phyloP scores from a whole-genome alignment of 495 filamentous ascomycete genomes.

The Aspergillus avenaceus region DNA sequence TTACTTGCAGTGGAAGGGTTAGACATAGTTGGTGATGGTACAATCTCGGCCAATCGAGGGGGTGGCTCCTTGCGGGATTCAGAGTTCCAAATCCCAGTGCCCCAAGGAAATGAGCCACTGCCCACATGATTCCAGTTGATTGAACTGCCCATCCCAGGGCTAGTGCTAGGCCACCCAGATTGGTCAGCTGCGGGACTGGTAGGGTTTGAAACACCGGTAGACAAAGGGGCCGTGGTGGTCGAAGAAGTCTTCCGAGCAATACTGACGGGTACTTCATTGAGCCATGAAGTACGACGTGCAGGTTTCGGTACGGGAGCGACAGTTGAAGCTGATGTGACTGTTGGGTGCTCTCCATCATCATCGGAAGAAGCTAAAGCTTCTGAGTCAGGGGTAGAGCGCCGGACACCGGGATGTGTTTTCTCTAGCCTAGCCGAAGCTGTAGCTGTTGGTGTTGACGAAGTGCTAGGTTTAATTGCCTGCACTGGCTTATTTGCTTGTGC shows the following conservation, averaged over 20 bases:
- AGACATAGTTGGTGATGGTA: constrained; percentile 71
- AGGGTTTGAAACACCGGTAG: constrained; percentile 72
- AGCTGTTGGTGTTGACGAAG: constrained; percentile 27
- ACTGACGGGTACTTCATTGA: constrained; percentile 45
- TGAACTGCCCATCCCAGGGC: constrained; percentile 44
- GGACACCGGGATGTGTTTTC: constrained; percentile 60
- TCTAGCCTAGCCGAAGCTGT: constrained; percentile 64
- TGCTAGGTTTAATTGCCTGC: constrained; percentile 20
- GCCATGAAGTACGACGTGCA: constrained; percentile 50
- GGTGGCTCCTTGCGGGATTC: constrained; percentile 73
- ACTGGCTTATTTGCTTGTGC: constrained; percentile 22
- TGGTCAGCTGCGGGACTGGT: constrained; percentile 68
- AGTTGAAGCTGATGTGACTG: constrained; percentile 29
- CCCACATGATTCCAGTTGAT: constrained; percentile 57
- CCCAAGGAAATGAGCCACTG: constrained; percentile 64
- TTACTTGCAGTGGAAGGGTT: constrained; percentile 46
- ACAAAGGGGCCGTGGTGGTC: constrained; percentile 53
- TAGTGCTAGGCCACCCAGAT: constrained; percentile 58
- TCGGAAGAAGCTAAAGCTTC: constrained; percentile 91
- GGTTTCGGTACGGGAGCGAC: constrained; percentile 36
- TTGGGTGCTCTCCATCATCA: constrained; percentile 65
- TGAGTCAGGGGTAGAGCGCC: constrained; percentile 85
- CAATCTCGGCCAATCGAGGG: constrained; percentile 65
- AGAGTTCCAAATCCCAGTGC: constrained; percentile 70
- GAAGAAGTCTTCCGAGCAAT: constrained; percentile 48